Evolutionary conservation across 192 early-diverging fungal species (phyloP), one percentile per base, ranked within the genome.

Genomic region (Kappamyces sp.): DNA sequence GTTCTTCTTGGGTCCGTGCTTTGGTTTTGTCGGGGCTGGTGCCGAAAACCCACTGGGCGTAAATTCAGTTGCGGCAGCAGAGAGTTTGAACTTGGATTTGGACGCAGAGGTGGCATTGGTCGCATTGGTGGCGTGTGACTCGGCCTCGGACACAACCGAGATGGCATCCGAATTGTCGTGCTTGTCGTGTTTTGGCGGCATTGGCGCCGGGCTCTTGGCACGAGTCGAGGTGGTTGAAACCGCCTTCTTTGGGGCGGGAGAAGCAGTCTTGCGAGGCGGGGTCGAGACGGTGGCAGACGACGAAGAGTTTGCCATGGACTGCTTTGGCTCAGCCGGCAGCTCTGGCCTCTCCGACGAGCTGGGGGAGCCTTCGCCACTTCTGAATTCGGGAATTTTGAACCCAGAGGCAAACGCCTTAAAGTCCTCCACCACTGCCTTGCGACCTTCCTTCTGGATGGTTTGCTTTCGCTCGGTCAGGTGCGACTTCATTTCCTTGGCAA

Each of bases 61-160:
- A 53, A 53, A 53, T 53, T 53, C 51, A n/a, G 51, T 40, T 3
- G 51, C 51, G 15, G 38, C 41, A 40, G 51, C 51, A 53, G 38
- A 40, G 5, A 53, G 15, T n/a, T 53, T 53, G 12, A 40, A 53
- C 12, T 40, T 31, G 38, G 38, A 40, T 40, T 53, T 53, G 38
- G 51, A 53, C 41, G 51, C 51, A 31, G 38, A 40, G 2, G 51
- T 53, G 15, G 51, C 41, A 32, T 53, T 53, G 38, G 51, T 53
- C n/a, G 51, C 41, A 32, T 53, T 53, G 3, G 51, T 53, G 3
- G 51, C 51, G 15, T 53, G 51, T 40, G 51, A 53, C 2, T 53
- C 51, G 38, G 51, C 51, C 15, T 53, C 51, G n/a, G 51, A 53
- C 3, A 53, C 51, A 23, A 53, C 51, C 3, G 51, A 23, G 23